A percentile compares a stretch with the other conserved stretches of the same genome.
These are phyloP conservation scores for Phytophthora melonis DNA, from an alignment of 352 stramenopile genomes.

Conservation along the genomic window DNA sequence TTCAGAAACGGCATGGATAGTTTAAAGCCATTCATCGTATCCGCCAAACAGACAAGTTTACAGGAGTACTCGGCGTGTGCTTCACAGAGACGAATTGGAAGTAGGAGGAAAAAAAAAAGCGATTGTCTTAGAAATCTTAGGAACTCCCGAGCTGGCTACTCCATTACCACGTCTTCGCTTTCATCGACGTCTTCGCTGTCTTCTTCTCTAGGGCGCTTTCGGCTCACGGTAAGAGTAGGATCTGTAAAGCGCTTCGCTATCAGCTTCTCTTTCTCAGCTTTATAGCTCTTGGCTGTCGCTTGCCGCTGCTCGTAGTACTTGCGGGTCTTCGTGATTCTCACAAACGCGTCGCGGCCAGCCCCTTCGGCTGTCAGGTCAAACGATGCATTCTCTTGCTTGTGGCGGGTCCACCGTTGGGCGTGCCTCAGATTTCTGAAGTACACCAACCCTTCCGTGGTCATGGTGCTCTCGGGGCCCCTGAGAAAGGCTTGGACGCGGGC, in stretches of 20 bases:
- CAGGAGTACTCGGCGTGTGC: too few relatives aligned
- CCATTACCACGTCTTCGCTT: not conserved
- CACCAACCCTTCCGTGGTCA: constrained; percentile 16
- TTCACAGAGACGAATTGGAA: too few relatives aligned
- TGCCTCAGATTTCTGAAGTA: constrained; percentile 14
- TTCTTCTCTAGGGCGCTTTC: not conserved
- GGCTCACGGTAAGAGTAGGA: not conserved
- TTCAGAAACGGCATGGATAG: too few relatives aligned
- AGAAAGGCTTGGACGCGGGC: constrained; percentile 11
- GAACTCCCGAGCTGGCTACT: not conserved
- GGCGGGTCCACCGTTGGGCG: constrained; percentile 15
- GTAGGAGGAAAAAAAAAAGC: too few relatives aligned
- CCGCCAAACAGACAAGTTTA: too few relatives aligned
- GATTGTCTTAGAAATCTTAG: too few relatives aligned
- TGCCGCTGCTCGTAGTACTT: constrained; percentile 8
- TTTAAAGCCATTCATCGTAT: too few relatives aligned
- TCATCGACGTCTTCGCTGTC: not conserved
- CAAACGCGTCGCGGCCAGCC: constrained; percentile 18
- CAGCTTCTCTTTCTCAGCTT: constrained; percentile 17
- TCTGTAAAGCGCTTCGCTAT: not conserved
- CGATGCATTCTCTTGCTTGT: constrained; percentile 1
- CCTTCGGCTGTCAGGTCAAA: constrained; percentile 27
- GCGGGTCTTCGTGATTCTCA: constrained; percentile 31
- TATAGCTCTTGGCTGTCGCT: constrained; percentile 1
- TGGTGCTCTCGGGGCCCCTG: constrained; percentile 6